Evolutionary conservation across 176 grass and related monocot species (phyloP), one percentile per base, ranked within the genome.

Genomic region (Bothriochloa decipiens): DNA sequence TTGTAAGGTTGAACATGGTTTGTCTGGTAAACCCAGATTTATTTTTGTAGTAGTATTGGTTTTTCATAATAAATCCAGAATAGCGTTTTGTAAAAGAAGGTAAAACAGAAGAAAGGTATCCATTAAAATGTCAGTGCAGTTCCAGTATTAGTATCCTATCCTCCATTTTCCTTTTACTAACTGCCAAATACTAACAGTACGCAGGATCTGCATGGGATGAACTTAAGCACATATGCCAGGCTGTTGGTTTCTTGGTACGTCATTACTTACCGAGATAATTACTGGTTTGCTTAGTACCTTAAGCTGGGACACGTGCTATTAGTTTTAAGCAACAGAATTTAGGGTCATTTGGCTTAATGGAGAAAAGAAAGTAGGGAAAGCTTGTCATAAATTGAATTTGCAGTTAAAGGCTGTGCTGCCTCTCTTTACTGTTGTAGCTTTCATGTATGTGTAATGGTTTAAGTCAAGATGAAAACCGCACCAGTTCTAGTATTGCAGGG

Each of bases 241-340:
- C 96, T 83, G 93, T 98, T 85, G 96, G 96, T 83, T 95, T 98
- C 83, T 89, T 98, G 89, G 96, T 98, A 87, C 85, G 87, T 78
- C 76, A 87, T 62, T 55, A 72, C 3, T 35, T 63, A 22, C 43
- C 17, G 18, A 27, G 9, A 23, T 39, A 32, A 22, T 12, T 46
- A 79, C 23, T 68, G 27, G 65, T 43, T 43, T 45, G 58, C 2
- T 28, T 63, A 18, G 22, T 26, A 3, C 55, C 29, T 64, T 45
- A 45, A 28, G 36, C 35, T 26, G 23, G 35, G 55, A 61, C 53
- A 77, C 9, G 1, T 41, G 14, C 52, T 78, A 26, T 47, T 28
- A 27, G 23, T 16, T 68, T 43, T 39, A 65, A 63, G n/a, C n/a
- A 65, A 50, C 4, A 71, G 11, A 71, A 72, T 3, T 72, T 1